These are phyloP conservation scores for Avicennia marina DNA, from an alignment of 257 asterid species.

Conservation along the genomic window DNA sequence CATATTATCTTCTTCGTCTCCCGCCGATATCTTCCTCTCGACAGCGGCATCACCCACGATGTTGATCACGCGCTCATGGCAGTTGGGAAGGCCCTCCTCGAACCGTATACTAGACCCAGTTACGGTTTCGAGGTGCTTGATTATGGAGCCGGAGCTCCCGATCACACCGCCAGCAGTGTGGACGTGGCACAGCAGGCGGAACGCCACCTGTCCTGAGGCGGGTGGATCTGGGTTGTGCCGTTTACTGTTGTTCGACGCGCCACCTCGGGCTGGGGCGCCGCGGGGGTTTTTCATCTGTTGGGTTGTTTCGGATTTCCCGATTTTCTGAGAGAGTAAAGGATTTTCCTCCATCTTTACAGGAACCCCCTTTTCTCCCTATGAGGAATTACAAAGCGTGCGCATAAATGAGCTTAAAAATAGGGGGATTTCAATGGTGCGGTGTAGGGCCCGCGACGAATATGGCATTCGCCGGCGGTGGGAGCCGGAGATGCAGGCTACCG, in stretches of 20 bases:
- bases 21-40: slow-evolving; percentile 25
- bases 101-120: slow-evolving; percentile 38
- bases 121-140: slow-evolving; percentile 38
- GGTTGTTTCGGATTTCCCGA: slow-evolving; percentile 14
- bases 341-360: slow-evolving; percentile 18
- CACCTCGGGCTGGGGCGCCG: slow-evolving; percentile 6
- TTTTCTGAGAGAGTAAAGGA: slow-evolving; percentile 14
- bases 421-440: background rate
- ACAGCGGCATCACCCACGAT: slow-evolving; percentile 35
- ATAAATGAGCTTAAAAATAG: background rate
- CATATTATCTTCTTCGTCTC: slow-evolving; percentile 16
- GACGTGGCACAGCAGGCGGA: slow-evolving; percentile 51
- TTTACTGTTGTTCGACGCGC: background rate
- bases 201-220: slow-evolving; percentile 24
- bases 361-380: background rate
- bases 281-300: slow-evolving; percentile 14
- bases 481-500: slow-evolving; percentile 3
- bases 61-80: slow-evolving; percentile 54
- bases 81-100: slow-evolving; percentile 34
- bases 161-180: slow-evolving; percentile 51
- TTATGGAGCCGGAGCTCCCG: slow-evolving; percentile 38
- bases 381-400: background rate
- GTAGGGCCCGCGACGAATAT: background rate
- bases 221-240: slow-evolving; percentile 9
- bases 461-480: slow-evolving; percentile 2